Conservation (phyloP, 2,329 filamentous ascomycete species). For the Talaromyces albobiverticillius region DNA sequence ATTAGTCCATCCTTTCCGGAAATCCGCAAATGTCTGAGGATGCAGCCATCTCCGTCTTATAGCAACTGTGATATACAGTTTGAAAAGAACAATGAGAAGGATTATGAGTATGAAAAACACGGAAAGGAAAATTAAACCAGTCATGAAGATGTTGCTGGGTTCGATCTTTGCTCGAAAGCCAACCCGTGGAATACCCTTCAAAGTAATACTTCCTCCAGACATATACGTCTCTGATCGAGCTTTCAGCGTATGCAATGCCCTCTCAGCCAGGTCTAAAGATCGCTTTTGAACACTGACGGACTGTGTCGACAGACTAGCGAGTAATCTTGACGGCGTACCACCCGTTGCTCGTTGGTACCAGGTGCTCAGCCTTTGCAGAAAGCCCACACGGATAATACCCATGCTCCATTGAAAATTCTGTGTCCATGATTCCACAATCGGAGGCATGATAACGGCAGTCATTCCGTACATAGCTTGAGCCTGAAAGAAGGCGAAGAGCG, state of each 20-base stretch:
- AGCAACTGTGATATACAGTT: conserved; percentile 72
- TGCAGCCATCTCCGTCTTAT: conserved; percentile 75
- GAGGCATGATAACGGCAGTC: conserved; percentile 77
- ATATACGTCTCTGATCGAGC: conserved; percentile 55
- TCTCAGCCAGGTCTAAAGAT: conserved; percentile 40
- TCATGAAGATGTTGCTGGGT: conserved; percentile 88
- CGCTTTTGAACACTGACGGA: conserved; percentile 80
- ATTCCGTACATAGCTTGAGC: conserved; percentile 88
- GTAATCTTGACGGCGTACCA: conserved; percentile 76
- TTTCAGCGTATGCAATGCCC: conserved; percentile 43
- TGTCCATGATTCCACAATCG: conserved; percentile 88
- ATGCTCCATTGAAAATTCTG: conserved; percentile 99
- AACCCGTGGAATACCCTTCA: conserved; percentile 84
- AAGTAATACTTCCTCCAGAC: conserved; percentile 50
- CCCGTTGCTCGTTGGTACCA: conserved; percentile 96
- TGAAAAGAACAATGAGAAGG: conserved; percentile 72
- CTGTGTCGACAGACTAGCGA: conserved; percentile 69
- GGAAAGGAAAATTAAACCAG: conserved; percentile 83
- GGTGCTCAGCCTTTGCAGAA: conserved; percentile 82
- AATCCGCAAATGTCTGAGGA: conserved; percentile 81
- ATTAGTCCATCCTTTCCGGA: conserved; percentile 90
- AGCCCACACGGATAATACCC: conserved; percentile 83
- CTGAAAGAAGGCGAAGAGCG: conserved; percentile 94
- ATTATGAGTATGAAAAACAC: conserved; percentile 76
- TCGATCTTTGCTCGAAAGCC: conserved; percentile 85